Base-by-base conservation (phyloP, 2,329 filamentous ascomycete species). In the Ustulina deusta region DNA sequence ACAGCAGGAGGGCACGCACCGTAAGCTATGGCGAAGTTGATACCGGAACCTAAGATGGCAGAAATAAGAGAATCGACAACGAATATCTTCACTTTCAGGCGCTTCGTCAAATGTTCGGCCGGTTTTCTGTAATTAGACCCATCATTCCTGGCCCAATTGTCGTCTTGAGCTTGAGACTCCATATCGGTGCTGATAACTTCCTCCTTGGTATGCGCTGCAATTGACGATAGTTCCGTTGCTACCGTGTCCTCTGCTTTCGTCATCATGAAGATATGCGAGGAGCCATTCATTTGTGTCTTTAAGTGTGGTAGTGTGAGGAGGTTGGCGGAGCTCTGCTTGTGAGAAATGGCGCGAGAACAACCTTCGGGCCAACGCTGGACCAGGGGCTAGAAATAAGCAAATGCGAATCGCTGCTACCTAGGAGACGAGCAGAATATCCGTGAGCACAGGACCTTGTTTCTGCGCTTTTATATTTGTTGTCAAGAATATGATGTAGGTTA, bases 111-210 rank as follows among this genome's bases (percentile, higher is more conserved):
- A 17, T 46, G 40, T n/a, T 54, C 51, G 32, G 51, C 51, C 51
- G 29, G 51, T 38, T 54, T 22, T 54, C 51, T 54, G 32, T 54
- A 54, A 54, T 54, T 54, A n/a, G 51, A 54, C 6, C 51, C 51
- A 38, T 54, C 51, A 2, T 34, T 25, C 17, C 38, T 36, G 51
- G 11, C 17, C 38, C 51, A n/a, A 15, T 13, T 54, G 51, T 36
- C 51, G 32, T 54, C 17, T 25, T 54, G 29, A 10, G 51, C 6
- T 13, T 25, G 29, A 54, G 51, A 54, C 6, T 54, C 32, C 22
- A 54, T 7, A 15, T 54, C 29, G 15, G 29, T 25, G 32, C 10
- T 36, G 32, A 46, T 22, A 22, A 6, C 42, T 22, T 22, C 42
- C 20, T 54, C 32, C 29, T 54, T 38, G 17, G 5, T 54, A 10